These are phyloP conservation scores for Emmonsia crescens DNA, from an alignment of 2,329 filamentous ascomycete species.

Conservation along the genomic window DNA sequence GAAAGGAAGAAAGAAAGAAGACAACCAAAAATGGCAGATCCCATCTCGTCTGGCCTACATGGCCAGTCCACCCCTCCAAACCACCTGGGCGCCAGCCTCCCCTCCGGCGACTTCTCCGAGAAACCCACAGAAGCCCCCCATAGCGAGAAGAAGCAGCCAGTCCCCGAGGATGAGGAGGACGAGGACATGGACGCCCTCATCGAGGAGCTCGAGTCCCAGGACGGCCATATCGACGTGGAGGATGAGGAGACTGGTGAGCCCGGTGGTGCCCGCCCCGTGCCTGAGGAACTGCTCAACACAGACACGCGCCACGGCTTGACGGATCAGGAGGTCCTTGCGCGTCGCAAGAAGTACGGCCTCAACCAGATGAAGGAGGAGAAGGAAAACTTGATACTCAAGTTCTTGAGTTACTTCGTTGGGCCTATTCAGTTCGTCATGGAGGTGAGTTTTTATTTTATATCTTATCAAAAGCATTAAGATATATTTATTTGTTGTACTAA, in stretches of 20 bases:
- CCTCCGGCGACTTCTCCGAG: slow-evolving; percentile 14
- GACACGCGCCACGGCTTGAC: slow-evolving; percentile 63
- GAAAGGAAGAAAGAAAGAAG: not conserved
- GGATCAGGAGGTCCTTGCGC: slow-evolving; percentile 52
- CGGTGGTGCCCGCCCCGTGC: slow-evolving; percentile 48
- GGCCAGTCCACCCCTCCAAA: slow-evolving; percentile 14
- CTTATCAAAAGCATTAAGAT: no score
- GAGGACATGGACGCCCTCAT: slow-evolving; percentile 81
- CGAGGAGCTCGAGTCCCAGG: slow-evolving; percentile 73
- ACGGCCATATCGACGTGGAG: slow-evolving; percentile 56
- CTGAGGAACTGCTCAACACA: slow-evolving; percentile 68
- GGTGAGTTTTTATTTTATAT: slow-evolving; percentile 34
- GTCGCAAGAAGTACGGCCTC: slow-evolving; percentile 63
- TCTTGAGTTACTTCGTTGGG: slow-evolving; percentile 70
- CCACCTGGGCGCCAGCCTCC: slow-evolving; percentile 17
- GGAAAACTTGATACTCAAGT: slow-evolving; percentile 74
- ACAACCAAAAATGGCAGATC: slow-evolving; percentile 10
- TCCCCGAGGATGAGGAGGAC: slow-evolving; percentile 54
- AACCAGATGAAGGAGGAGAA: slow-evolving; percentile 91
- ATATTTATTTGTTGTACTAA: no score
- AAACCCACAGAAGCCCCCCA: slow-evolving; percentile 6
- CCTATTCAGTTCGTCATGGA: slow-evolving; percentile 94
- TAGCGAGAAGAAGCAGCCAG: slow-evolving; percentile 13
- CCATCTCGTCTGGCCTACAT: slow-evolving; percentile 11
- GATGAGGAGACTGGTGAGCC: slow-evolving; percentile 46